Base-by-base conservation (phyloP, 176 grass and related monocot species). In the Ensete ventricosum region DNA sequence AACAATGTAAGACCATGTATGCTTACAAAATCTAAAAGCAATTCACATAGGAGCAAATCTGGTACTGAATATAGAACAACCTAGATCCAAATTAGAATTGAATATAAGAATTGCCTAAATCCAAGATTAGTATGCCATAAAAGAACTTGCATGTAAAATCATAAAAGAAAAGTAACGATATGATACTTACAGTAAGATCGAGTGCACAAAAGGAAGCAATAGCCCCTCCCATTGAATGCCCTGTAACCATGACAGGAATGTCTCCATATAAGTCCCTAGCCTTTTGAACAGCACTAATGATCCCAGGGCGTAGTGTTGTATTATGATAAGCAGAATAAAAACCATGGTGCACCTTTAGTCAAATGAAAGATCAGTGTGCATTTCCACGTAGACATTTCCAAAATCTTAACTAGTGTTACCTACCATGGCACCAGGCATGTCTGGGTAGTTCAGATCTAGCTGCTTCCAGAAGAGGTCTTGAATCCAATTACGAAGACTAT, bases 401-500 rank as follows among this genome's bases (percentile, higher is more conserved):
- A 27, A 43, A 17, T 10, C 55, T 26, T 22, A n/a, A 75, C 11
- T 69, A 81, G 20, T 1, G 6, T 52, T 43, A 67, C 74, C 1
- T 58, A 84, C 76, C 81, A 78, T 86, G 76, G 76, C 78, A 62
- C 90, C 82, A 14, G 90, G 84, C 88, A 91, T 93, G 84, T 79
- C 67, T 50, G 90, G 95, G 74, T 89, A 92, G 74, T 87, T 91
- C 67, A 98, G 58, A 82, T 98, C 95, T 83, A 98, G 95, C 62
- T 98, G 88, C 75, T 85, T 89, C 95, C 95, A 98, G 73, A 93
- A 59, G 69, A 98, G 82, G 71, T 98, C 88, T 69, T 83, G 55
- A 55, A 93, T 78, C 95, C 95, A 98, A 78, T 98, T 93, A 75
- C 90, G 88, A 55, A 91, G 67, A 67, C 95, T 98, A 86, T 54